phyloP scores from a whole-genome alignment of 805 yeast species.

The Wickerhamomyces strasburgensis region DNA sequence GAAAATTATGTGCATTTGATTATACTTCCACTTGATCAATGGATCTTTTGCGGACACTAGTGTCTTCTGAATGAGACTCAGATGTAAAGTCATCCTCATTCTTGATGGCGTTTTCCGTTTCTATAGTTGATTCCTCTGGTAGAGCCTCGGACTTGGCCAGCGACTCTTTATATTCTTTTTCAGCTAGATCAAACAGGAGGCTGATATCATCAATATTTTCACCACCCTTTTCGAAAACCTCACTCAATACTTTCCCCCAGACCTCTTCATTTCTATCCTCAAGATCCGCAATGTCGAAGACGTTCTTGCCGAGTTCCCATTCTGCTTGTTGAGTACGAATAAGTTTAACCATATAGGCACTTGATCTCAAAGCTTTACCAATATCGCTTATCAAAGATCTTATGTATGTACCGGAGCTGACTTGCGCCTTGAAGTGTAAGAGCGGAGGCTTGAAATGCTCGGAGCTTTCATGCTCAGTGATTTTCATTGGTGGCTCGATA shows the following conservation, averaged over 20 bases:
- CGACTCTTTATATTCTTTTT: slow-evolving; percentile 15
- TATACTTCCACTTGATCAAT: no score
- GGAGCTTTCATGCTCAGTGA: slow-evolving; percentile 31
- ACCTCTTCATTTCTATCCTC: slow-evolving; percentile 50
- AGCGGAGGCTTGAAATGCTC: slow-evolving; percentile 54
- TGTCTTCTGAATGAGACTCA: no score
- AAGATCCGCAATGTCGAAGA: slow-evolving; percentile 64
- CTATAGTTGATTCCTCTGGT: no score
- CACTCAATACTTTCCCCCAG: slow-evolving; percentile 65
- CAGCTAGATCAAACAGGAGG: slow-evolving; percentile 33
- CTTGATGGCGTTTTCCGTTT: no score
- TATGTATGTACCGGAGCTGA: slow-evolving; percentile 93
- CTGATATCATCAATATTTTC: slow-evolving; percentile 30
- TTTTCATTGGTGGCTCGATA: slow-evolving; percentile 34
- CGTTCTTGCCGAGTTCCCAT: slow-evolving; percentile 72
- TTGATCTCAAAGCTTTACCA: slow-evolving; percentile 73
- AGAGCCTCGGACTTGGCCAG: no score
- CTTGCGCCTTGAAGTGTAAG: slow-evolving; percentile 69
- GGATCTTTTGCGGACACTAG: no score
- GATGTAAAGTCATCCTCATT: no score
- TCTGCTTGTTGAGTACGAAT: slow-evolving; percentile 72
- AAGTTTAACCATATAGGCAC: slow-evolving; percentile 85
- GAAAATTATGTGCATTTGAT: no score
- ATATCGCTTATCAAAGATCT: slow-evolving; percentile 85
- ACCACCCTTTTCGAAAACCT: slow-evolving; percentile 47